A percentile compares a stretch with the other conserved stretches of the same genome.
These are phyloP conservation scores for Coccinonectria pachysandricola DNA, from an alignment of 2,329 filamentous ascomycete genomes.

Conservation along the genomic window DNA sequence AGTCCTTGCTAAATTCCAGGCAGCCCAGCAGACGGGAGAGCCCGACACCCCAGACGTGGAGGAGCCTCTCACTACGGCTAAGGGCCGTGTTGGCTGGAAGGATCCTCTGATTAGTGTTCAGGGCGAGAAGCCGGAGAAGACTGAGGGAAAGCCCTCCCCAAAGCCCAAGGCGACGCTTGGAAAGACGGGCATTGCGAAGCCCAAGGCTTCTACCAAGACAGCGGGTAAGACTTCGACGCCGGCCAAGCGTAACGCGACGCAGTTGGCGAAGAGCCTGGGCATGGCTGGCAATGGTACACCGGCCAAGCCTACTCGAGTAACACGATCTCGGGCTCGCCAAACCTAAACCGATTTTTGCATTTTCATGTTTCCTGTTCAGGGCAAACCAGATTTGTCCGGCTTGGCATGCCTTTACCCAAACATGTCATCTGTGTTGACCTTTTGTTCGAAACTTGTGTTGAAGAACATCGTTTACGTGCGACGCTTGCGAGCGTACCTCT, in stretches of 20 bases:
- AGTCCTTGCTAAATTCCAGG: conserved; percentile 22
- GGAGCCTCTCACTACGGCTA: conserved; percentile 1
- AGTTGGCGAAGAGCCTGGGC: conserved; percentile 22
- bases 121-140: conserved; percentile 16
- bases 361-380: conserved; percentile 3
- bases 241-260: conserved; percentile 15
- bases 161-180: conserved; percentile 15
- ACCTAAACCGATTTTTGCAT: conserved; percentile 8
- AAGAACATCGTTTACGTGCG: too few relatives aligned
- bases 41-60: conserved; percentile 10
- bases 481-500: too few relatives aligned
- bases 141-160: conserved; percentile 10
- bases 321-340: conserved; percentile 19
- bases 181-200: conserved; percentile 22
- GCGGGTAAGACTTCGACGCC: conserved; percentile 10
- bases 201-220: conserved; percentile 10
- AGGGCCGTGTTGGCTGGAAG: conserved; percentile 22
- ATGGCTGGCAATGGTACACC: conserved; percentile 26
- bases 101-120: conserved; percentile 22
- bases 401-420: background rate
- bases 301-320: conserved; percentile 22
- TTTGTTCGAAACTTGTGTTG: background rate
- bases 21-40: conserved; percentile 12
- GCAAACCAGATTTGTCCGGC: too few relatives aligned
- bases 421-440: background rate